Base-by-base conservation (phyloP, 768 basidiomycete genomes). In the Trametes sanguinea region DNA sequence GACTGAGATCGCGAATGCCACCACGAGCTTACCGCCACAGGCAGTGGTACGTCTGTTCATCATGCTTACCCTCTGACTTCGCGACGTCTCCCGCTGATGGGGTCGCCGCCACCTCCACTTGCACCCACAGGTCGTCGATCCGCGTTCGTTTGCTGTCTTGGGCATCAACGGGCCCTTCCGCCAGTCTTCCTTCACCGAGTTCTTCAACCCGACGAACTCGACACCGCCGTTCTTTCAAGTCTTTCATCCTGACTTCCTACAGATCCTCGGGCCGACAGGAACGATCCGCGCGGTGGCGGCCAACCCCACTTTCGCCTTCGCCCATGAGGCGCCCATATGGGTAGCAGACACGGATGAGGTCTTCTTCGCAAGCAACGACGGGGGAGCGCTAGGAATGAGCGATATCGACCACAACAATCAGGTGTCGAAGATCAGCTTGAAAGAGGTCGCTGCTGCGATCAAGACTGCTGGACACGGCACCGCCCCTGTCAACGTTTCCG, bases 281-380 rank as follows among this genome's bases (percentile, higher is more conserved):
- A 80, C 81, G 0, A 80, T 92, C 51, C 79, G 81, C 3, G 71
- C 82, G 61, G 82, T 94, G 50, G 84, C 85, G 0, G 80, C 81
- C 7, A 83, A 85, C 60, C 79, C 81, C 3, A 82, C 79, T 3
- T 87, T 86, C 71, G 86, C 86, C 2, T 85, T 90, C 63, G 90
- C 89, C 16, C 90, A 93, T 69, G 92, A 94, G 74, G 91, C 88
- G 2, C 88, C 89, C 0, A 77, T 92, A 2, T 90, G 85, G 72
- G 75, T 83, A 35, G 74, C 85, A 5, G 80, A 77, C n/a, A 86
- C 85, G n/a, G 83, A 91, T 67, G 84, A 87, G 64, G 77, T 93
- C 2, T 87, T 85, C 75, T 93, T 93, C 68, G 79, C 82, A 5
- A 87, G 86, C 72, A 89, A 85, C 62, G 84, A 82, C 57, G 89